Percentiles rank a stretch among this genome's conserved stretches.
These are phyloP conservation scores for Thraustochytrium sp. DNA, from an alignment of 352 stramenopile genomes.

Conservation along the genomic window DNA sequence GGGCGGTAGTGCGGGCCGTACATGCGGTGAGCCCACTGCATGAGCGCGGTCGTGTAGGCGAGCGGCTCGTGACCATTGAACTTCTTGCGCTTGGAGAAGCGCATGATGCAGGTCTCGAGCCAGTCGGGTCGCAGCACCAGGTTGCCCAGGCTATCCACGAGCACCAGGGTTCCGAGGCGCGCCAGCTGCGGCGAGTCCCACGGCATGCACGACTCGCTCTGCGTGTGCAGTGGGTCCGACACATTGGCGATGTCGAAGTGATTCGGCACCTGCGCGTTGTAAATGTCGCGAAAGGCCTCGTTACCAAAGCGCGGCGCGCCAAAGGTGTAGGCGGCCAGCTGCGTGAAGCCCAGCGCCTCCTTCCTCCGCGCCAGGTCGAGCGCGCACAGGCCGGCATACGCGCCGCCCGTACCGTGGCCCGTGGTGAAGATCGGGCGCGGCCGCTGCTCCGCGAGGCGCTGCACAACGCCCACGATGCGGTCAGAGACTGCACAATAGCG, in stretches of 20 bases:
- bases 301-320: conserved; percentile 4
- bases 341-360: neutral
- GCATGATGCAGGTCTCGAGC: conserved; percentile 25
- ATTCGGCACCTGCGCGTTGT: neutral
- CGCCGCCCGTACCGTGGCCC: conserved; percentile 8
- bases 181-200: neutral
- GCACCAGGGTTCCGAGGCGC: neutral
- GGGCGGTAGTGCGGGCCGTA: conserved; percentile 18
- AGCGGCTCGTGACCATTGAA: conserved; percentile 37
- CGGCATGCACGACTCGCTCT: neutral
- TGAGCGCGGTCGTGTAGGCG: conserved; percentile 1
- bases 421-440: neutral
- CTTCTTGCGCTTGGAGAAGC: neutral
- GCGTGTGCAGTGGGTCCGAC: neutral
- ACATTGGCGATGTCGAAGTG: conserved; percentile 41
- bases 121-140: conserved; percentile 14
- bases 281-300: neutral
- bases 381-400: conserved; percentile 6
- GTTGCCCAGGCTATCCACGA: conserved; percentile 21
- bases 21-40: conserved; percentile 33
- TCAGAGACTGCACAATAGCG: neutral
- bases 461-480: neutral
- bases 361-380: neutral
- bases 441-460: neutral
- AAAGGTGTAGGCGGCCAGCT: conserved; percentile 10